Evolutionary conservation across 371 early-diverging fungal genomes (phyloP).

Genomic region (Catenaria anguillulae): DNA sequence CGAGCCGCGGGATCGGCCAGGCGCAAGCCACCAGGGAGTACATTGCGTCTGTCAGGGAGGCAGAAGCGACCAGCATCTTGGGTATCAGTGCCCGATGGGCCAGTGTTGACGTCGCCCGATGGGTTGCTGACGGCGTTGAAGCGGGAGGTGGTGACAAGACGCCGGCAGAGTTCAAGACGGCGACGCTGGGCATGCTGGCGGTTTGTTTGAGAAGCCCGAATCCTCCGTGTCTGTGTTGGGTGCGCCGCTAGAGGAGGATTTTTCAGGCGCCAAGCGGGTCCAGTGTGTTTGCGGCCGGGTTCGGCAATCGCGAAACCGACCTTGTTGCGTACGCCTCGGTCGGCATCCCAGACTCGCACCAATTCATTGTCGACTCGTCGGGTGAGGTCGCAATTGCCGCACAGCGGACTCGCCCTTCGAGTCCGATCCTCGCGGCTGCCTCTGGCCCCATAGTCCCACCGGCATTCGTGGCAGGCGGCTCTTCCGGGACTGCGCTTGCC

Average conservation of each 20-base stretch:
- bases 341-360: background rate
- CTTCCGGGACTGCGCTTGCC: no score
- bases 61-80: no score
- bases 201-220: constrained; percentile 38
- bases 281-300: constrained; percentile 55
- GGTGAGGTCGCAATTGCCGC: background rate
- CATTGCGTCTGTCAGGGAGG: no score
- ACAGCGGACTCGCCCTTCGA: no score
- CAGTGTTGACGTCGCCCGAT: constrained; percentile 94
- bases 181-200: constrained; percentile 86
- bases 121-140: constrained; percentile 87
- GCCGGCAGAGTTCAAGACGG: constrained; percentile 42
- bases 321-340: background rate
- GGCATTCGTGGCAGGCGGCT: no score
- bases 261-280: no score
- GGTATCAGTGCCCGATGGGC: constrained; percentile 97
- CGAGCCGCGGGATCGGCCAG: constrained; percentile 93
- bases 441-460: no score
- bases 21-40: constrained; percentile 17
- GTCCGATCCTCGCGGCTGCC: no score
- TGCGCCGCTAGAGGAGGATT: no score
- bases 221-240: background rate
- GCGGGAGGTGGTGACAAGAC: constrained; percentile 20
- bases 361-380: background rate
- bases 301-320: constrained; percentile 91